These are phyloP conservation scores for Pyropia yezoensis DNA, from an alignment of 23 red algal genomes.

Conservation along the genomic window DNA sequence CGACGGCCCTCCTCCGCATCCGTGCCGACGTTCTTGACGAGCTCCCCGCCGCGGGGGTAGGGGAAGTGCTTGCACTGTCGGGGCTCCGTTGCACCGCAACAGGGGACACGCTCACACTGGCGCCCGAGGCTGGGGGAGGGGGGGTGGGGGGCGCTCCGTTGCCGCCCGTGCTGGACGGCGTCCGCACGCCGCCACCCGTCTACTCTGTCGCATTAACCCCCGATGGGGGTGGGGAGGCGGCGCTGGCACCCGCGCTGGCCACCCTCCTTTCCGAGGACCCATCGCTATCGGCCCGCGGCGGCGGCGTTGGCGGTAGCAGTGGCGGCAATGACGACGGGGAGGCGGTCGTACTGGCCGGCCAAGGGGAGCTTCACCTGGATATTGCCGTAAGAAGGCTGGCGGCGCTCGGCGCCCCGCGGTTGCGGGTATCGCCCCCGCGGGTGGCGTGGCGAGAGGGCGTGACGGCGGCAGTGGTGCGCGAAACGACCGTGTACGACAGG, in stretches of 20 bases:
- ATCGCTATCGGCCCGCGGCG: conserved; percentile 31
- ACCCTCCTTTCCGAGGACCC: conserved; percentile 60
- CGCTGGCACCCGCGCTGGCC: conserved; percentile 40
- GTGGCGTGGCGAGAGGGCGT: conserved; percentile 62
- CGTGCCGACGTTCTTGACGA: conserved; percentile 64
- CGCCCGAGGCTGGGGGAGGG: conserved; percentile 1
- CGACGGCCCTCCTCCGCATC: conserved; percentile 57
- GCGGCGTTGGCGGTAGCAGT: too few species aligned
- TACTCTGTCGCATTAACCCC: conserved; percentile 61
- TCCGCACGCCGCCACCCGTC: conserved; percentile 63
- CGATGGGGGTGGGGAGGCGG: conserved; percentile 35
- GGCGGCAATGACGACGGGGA: conserved; percentile 46
- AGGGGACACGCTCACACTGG: conserved; percentile 75
- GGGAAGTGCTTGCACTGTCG: conserved; percentile 66
- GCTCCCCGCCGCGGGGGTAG: conserved; percentile 11
- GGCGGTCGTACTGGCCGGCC: conserved; percentile 64
- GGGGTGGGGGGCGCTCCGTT: conserved; percentile 1
- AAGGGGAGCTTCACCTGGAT: conserved; percentile 96
- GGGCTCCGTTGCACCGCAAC: conserved; percentile 63
- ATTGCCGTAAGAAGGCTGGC: conserved; percentile 50
- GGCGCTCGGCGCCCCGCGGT: conserved; percentile 13
- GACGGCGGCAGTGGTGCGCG: conserved; percentile 9
- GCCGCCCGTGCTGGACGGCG: conserved; percentile 32
- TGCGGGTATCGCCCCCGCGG: conserved; percentile 37
- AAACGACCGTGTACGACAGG: conserved; percentile 20